phyloP scores from a whole-genome alignment of 805 yeast species.

The Nakazawaea ishiwadae region DNA sequence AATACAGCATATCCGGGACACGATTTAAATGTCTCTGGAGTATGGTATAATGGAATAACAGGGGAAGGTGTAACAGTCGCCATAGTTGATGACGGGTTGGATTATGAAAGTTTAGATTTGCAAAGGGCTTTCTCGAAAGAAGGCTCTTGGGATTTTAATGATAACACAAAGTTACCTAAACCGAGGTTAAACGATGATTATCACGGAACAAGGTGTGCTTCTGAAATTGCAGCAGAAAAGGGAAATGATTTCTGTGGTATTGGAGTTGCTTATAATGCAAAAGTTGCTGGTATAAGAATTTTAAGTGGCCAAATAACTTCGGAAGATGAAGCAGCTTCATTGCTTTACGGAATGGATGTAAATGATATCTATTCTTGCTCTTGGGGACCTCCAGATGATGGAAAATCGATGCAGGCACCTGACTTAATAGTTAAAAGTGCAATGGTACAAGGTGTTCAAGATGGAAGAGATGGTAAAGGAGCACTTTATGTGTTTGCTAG shows the following conservation, averaged over 20 bases:
- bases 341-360: slow-evolving; percentile 71
- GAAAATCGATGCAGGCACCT: slow-evolving; percentile 82
- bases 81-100: slow-evolving; percentile 91
- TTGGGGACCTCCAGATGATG: slow-evolving; percentile 98
- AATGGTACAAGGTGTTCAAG: slow-evolving; percentile 73
- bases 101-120: slow-evolving; percentile 73
- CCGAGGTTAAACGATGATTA: slow-evolving; percentile 80
- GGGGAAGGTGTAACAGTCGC: slow-evolving; percentile 85
- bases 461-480: slow-evolving; percentile 80
- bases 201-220: slow-evolving; percentile 98
- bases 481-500: slow-evolving; percentile 91
- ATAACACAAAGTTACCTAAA: slow-evolving; percentile 65
- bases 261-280: slow-evolving; percentile 88
- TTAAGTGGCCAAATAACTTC: slow-evolving; percentile 74
- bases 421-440: slow-evolving; percentile 75
- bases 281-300: slow-evolving; percentile 87
- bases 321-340: slow-evolving; percentile 88
- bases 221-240: slow-evolving; percentile 88
- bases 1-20: slow-evolving; percentile 71
- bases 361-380: slow-evolving; percentile 96
- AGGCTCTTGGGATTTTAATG: slow-evolving; percentile 95
- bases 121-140: slow-evolving; percentile 59
- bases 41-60: slow-evolving; percentile 78
- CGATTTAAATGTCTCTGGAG: slow-evolving; percentile 81
- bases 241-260: slow-evolving; percentile 86